These are phyloP conservation scores for Galerina marginata DNA, from an alignment of 768 basidiomycete species.

Conservation along the genomic window DNA sequence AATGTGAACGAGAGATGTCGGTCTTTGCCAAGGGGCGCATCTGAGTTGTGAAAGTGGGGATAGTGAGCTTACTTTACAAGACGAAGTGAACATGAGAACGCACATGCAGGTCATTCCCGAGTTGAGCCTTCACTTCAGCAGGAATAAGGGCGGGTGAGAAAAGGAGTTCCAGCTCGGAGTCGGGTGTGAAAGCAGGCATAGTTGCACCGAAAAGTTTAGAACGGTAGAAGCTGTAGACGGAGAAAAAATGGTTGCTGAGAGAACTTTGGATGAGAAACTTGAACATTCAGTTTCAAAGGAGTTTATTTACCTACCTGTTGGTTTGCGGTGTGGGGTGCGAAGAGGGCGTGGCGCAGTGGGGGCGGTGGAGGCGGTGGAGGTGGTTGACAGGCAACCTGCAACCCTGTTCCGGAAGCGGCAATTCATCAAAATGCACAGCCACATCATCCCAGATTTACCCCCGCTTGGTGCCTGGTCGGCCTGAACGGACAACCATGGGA, in stretches of 20 bases:
- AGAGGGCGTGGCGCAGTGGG: background rate
- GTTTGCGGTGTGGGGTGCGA: background rate
- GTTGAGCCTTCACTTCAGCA: conserved; percentile 55
- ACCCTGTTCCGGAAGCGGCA: background rate
- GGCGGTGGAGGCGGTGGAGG: conserved; percentile 5
- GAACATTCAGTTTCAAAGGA: background rate
- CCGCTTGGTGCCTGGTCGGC: too few species aligned
- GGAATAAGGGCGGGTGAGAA: conserved; percentile 80
- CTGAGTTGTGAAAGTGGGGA: conserved; percentile 42
- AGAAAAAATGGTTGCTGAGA: background rate
- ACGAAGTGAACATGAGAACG: conserved; percentile 22
- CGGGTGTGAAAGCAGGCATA: conserved; percentile 54
- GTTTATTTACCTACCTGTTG: background rate
- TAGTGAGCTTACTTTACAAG: background rate
- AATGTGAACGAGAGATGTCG: conserved; percentile 84
- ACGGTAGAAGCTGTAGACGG: background rate
- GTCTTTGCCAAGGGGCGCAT: conserved; percentile 88
- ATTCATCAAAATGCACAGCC: conserved; percentile 10
- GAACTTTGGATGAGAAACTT: background rate
- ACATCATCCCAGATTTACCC: background rate
- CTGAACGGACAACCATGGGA: too few species aligned
- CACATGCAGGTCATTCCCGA: conserved; percentile 75
- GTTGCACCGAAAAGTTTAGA: background rate
- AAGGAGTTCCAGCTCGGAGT: conserved; percentile 74
- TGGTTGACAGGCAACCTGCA: conserved; percentile 13